Evolutionary conservation across 352 stramenopile species (phyloP), one percentile per base, ranked within the genome.

Genomic region (Albugo laibachii): DNA sequence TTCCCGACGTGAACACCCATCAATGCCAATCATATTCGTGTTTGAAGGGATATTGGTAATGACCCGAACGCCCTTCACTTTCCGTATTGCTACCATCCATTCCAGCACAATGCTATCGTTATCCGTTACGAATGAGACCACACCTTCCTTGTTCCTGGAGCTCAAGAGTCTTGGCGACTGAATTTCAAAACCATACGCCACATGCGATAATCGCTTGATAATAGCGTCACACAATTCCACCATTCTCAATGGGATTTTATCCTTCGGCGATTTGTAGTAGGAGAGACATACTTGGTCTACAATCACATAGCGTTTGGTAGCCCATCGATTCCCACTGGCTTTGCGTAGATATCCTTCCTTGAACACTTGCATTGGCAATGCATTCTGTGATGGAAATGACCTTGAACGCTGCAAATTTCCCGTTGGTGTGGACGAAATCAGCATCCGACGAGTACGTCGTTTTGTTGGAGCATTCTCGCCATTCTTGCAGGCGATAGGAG

Each of bases 1-100:
- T 44, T 88, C 73, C 45, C 75, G 70, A 21, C 83, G 76, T 40
- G 84, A 56, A 16, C 55, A 57, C 34, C 62, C 77, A 58, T 95
- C 77, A 47, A 95, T 78, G 56, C 78, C 93, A 51, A 92, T 92
- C 79, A 92, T 92, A 48, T 87, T 85, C 54, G 86, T 74, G 53
- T 80, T 86, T 5, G 76, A 65, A 42, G 71, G 62, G 13, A 55
- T 67, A 8, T 70, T 66, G 27, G 76, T 92, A 20, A 64, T 66
- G 41, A 87, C 66, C 43, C 79, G 79, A 24, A 92, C 76, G 6
- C 77, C 70, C 11, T 69, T 68, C 13, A 95, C 77, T 54, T 88
- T 84, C 42, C 79, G 73, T 44, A 86, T 84, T 11, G 79, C 79
- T 2, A 66, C 52, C 79, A 92, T 92, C 79, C 79, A 92, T 45